Evolutionary conservation across 345 rosid genomes (phyloP).

Genomic region (Populus deltoides): DNA sequence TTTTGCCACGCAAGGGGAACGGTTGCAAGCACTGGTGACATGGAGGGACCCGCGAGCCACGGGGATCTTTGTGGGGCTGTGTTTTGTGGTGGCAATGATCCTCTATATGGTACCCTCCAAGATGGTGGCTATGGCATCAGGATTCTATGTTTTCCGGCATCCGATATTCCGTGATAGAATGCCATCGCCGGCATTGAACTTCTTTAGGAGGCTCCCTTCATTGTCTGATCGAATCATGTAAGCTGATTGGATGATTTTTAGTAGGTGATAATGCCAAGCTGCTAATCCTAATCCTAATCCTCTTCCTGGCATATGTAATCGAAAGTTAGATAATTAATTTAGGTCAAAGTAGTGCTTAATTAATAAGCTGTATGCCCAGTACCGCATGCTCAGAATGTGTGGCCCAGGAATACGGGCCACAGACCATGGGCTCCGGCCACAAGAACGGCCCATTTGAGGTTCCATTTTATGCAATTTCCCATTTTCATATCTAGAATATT

Average conservation of each 20-base stretch:
- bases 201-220: slow-evolving; percentile 73
- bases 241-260: neutral
- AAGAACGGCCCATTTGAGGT: too few species aligned
- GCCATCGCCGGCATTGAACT: slow-evolving; percentile 73
- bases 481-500: too few species aligned
- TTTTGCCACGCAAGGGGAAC: slow-evolving; percentile 71
- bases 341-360: too few species aligned
- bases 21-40: slow-evolving; percentile 70
- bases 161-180: slow-evolving; percentile 72
- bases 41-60: slow-evolving; percentile 91
- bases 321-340: too few species aligned
- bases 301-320: too few species aligned
- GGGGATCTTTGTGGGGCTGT: slow-evolving; percentile 63
- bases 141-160: slow-evolving; percentile 82
- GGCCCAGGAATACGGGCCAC: too few species aligned
- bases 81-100: slow-evolving; percentile 66
- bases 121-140: slow-evolving; percentile 83
- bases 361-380: too few species aligned
- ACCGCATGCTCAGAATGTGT: too few species aligned
- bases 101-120: slow-evolving; percentile 71
- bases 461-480: too few species aligned
- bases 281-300: too few species aligned
- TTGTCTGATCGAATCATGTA: slow-evolving; percentile 80
- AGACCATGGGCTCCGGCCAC: too few species aligned
- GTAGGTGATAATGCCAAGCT: too few species aligned